Conservation (phyloP, 495 filamentous ascomycete species). For the Chaetomidium leptoderma region DNA sequence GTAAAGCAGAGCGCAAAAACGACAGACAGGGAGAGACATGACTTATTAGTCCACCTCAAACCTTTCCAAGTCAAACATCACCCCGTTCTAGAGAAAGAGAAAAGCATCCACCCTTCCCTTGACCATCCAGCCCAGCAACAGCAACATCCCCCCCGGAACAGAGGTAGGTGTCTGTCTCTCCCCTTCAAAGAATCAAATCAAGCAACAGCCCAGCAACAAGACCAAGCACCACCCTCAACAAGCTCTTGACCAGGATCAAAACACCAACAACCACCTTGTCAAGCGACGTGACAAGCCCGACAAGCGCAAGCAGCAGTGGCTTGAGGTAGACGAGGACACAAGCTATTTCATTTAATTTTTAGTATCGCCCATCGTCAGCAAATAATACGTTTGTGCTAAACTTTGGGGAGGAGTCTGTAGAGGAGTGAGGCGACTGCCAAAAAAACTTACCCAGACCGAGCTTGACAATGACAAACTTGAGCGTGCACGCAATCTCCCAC, state of each 20-base stretch:
- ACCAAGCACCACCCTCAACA: slow-evolving; percentile 31
- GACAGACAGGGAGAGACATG: too few relatives aligned
- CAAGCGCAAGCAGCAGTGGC: slow-evolving; percentile 34
- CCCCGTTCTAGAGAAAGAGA: not conserved
- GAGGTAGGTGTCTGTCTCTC: too few relatives aligned
- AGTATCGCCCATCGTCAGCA: not conserved
- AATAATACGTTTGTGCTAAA: too few relatives aligned
- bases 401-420: too few relatives aligned
- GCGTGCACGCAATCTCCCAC: slow-evolving; percentile 35
- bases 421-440: too few relatives aligned
- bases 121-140: not conserved
- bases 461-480: slow-evolving; percentile 38
- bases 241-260: slow-evolving; percentile 32
- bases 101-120: not conserved
- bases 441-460: slow-evolving; percentile 36
- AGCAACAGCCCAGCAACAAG: slow-evolving; percentile 33
- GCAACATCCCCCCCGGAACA: not conserved
- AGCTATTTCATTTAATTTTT: too few relatives aligned
- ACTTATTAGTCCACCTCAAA: too few relatives aligned
- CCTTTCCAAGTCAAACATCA: too few relatives aligned
- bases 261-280: slow-evolving; percentile 35
- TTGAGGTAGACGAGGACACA: slow-evolving; percentile 33
- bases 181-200: slow-evolving; percentile 21
- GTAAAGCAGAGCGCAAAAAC: too few relatives aligned
- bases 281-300: slow-evolving; percentile 32